Base-by-base conservation (phyloP, 441 rosid genomes). In the Euphorbia schlechtendalii region DNA sequence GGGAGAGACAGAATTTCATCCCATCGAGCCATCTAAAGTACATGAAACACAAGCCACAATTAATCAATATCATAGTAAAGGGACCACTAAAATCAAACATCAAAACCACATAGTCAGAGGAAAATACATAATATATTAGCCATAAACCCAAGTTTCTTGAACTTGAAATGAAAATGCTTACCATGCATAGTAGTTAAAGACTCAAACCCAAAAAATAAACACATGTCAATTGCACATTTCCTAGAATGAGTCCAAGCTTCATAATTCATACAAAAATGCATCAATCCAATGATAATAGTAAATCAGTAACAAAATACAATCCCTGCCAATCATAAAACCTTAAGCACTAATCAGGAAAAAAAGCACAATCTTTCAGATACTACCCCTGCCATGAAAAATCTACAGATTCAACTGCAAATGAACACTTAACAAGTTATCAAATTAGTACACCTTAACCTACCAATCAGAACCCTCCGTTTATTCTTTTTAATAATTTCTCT, bases 1-100 rank as follows among this genome's bases (percentile, higher is more conserved):
- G 97, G 97, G 38, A 90, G 82, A 52, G 98, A 85, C 75, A 92
- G 79, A 62, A 92, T 90, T 81, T 77, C 85, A 73, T 92, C 98
- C 97, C 97, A 90, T 71, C 96, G 80, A 49, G 98, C 96, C 98
- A 90, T 92, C 94, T 88, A 79, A 49, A 69, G 46, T 41, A 36
- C 41, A 51, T 20, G 21, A 5, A 46, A 61, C 20, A 63, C 27
- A 48, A 49, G 66, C 21, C 59, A 34, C 21, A 34, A 21, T 13
- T 13, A 63, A n/a, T n/a, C n/a, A n/a, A n/a, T n/a, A 36, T 63
- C 51, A 46, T 17, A 46, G 20, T 27, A 25, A 11, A 4, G 25
- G 38, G 17, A 28, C 18, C n/a, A 48, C 20, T 6, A n/a, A 46
- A 46, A 46, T 12, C 28, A 48, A 28, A 11, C 27, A 62, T 48